Evolutionary conservation across 164 flowering plant genomes (phyloP).

Genomic region (Sedum album): DNA sequence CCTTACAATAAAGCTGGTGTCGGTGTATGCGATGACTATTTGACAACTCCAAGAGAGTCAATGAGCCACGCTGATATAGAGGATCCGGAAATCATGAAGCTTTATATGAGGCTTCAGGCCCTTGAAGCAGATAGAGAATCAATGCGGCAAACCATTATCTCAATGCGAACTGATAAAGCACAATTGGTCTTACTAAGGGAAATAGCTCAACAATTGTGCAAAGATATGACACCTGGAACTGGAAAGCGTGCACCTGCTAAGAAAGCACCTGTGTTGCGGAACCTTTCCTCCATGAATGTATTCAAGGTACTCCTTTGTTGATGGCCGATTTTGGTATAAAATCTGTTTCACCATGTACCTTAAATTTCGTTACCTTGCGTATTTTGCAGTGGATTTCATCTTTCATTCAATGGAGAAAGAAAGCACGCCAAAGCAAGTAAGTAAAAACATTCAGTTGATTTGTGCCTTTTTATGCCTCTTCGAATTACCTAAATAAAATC

Average conservation of each 20-base stretch:
- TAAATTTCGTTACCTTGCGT: background rate
- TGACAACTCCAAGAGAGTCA: constrained; percentile 3
- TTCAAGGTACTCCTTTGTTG: background rate
- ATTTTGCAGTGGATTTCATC: constrained; percentile 59
- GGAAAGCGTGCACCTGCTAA: background rate
- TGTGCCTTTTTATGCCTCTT: too few species aligned
- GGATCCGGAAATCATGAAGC: constrained; percentile 9
- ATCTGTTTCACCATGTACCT: background rate
- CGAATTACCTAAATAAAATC: too few species aligned
- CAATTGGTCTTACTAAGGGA: constrained; percentile 8
- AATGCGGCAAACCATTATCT: constrained; percentile 6
- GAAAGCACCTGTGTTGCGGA: background rate
- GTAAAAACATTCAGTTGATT: constrained; percentile 14
- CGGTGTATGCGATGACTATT: background rate
- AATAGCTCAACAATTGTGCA: constrained; percentile 10
- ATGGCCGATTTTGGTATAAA: background rate
- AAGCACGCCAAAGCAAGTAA: constrained; percentile 74
- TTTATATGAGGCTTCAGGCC: constrained; percentile 8
- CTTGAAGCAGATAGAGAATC: constrained; percentile 12
- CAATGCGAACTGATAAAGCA: constrained; percentile 9
- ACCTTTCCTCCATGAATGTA: background rate
- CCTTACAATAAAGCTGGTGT: constrained; percentile 2
- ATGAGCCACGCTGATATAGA: constrained; percentile 3
- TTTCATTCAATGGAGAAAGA: constrained; percentile 70
- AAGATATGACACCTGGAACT: constrained; percentile 6